Percentiles rank a stretch among this genome's conserved stretches.
Evolutionary conservation across 768 basidiomycete genomes (phyloP).

Genomic region (Paxillus rubicundulus): DNA sequence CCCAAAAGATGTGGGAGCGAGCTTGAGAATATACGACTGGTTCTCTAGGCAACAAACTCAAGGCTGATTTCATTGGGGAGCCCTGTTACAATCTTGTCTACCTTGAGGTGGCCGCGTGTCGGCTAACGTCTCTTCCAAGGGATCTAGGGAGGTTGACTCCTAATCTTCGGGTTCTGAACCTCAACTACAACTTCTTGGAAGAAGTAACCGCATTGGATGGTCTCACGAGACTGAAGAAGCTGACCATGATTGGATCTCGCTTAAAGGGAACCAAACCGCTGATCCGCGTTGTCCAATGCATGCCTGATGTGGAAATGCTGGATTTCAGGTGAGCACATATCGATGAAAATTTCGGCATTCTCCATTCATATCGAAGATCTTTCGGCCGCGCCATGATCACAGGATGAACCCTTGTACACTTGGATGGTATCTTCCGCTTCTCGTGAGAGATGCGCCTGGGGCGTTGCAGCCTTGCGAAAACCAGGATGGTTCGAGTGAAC

Average conservation of each 20-base stretch:
- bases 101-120: conserved; percentile 87
- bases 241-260: conserved; percentile 84
- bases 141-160: conserved; percentile 66
- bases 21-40: conserved; percentile 21
- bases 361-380: neutral
- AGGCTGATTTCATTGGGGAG: conserved; percentile 58
- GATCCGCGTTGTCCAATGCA: conserved; percentile 65
- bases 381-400: neutral
- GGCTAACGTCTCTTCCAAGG: conserved; percentile 70
- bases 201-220: conserved; percentile 67
- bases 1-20: conserved; percentile 14
- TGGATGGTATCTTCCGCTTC: conserved; percentile 90
- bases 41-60: conserved; percentile 68
- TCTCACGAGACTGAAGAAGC: conserved; percentile 71
- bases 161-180: conserved; percentile 86
- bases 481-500: conserved; percentile 19
- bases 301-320: conserved; percentile 82
- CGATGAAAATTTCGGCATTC: conserved; percentile 11
- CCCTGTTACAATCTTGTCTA: conserved; percentile 89
- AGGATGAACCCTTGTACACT: conserved; percentile 97
- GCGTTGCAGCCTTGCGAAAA: conserved; percentile 62
- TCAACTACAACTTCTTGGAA: conserved; percentile 96
- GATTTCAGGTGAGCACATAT: conserved; percentile 74
- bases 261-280: conserved; percentile 72
- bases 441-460: conserved; percentile 66